Percentiles rank a stretch among this genome's conserved stretches.
phyloP scores from a whole-genome alignment of 768 basidiomycete genomes.

The Boletus subparvulus region DNA sequence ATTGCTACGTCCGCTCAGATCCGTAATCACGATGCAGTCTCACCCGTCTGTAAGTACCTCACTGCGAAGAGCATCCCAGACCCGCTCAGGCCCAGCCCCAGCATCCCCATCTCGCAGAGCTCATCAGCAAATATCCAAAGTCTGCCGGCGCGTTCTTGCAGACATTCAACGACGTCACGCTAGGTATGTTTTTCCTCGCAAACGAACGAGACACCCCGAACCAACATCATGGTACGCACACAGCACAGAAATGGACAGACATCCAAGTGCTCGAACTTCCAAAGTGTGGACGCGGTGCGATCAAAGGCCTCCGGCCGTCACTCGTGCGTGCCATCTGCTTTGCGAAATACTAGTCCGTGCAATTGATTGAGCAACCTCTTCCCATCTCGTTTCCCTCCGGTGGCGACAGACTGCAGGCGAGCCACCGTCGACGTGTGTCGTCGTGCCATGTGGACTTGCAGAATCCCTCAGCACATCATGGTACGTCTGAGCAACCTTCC shows the following conservation, averaged over 20 bases:
- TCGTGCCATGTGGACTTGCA: slow-evolving; percentile 67
- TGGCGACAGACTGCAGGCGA: slow-evolving; percentile 39
- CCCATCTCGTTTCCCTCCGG: neutral
- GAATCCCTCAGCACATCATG: slow-evolving; percentile 65
- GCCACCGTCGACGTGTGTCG: slow-evolving; percentile 34
- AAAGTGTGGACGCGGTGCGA: slow-evolving; percentile 51
- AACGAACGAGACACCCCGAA: neutral
- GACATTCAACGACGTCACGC: slow-evolving; percentile 70
- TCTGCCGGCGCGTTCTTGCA: slow-evolving; percentile 66
- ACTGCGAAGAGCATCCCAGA: neutral
- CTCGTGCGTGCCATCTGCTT: slow-evolving; percentile 37
- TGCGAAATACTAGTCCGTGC: neutral
- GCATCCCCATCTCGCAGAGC: slow-evolving; percentile 47
- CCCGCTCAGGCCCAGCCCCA: slow-evolving; percentile 22
- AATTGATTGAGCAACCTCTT: neutral
- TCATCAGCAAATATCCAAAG: slow-evolving; percentile 61
- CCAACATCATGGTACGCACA: neutral
- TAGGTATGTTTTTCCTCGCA: slow-evolving; percentile 40
- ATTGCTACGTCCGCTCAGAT: neutral
- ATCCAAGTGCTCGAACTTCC: slow-evolving; percentile 62
- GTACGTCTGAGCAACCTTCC: slow-evolving; percentile 36
- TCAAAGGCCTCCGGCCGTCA: slow-evolving; percentile 56
- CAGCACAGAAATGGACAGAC: slow-evolving; percentile 74
- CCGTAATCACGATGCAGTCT: slow-evolving; percentile 16
- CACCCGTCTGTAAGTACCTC: slow-evolving; percentile 25